phyloP scores from a whole-genome alignment of 2,329 filamentous ascomycete genomes.

The Amphichorda felina region DNA sequence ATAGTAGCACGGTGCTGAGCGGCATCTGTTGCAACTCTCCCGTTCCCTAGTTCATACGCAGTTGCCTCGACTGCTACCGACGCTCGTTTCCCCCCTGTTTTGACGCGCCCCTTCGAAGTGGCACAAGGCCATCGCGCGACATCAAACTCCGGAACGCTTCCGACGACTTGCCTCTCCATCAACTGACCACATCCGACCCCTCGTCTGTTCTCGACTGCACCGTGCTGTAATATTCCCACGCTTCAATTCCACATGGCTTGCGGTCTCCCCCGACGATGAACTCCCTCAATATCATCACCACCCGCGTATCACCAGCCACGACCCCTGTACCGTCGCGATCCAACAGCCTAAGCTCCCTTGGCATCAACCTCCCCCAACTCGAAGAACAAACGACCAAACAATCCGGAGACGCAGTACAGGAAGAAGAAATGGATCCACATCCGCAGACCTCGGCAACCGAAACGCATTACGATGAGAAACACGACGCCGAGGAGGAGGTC shows the following conservation, averaged over 20 bases:
- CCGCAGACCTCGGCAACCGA: constrained; percentile 23
- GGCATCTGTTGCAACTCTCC: not conserved
- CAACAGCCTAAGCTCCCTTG: constrained; percentile 46
- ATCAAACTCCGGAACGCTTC: too few relatives aligned
- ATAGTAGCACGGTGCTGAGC: too few relatives aligned
- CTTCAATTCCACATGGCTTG: constrained; percentile 38
- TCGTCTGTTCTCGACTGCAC: too few relatives aligned
- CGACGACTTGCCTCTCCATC: too few relatives aligned
- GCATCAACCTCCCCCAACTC: constrained; percentile 31
- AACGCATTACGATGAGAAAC: constrained; percentile 23
- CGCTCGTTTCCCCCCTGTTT: constrained; percentile 1
- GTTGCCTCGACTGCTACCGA: not conserved
- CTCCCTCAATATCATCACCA: constrained; percentile 87
- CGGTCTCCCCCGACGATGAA: constrained; percentile 63
- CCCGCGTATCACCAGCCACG: constrained; percentile 58
- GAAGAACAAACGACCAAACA: constrained; percentile 25
- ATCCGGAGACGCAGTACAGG: constrained; percentile 7
- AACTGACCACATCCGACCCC: too few relatives aligned
- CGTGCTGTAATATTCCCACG: not conserved
- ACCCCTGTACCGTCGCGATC: constrained; percentile 45
- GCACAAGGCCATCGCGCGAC: not conserved
- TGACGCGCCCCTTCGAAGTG: not conserved
- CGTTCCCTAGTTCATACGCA: too few relatives aligned
- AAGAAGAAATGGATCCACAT: constrained; percentile 5
- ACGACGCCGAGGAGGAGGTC: constrained; percentile 46